Conservation (phyloP, 2,329 filamentous ascomycete species). For the Whalleya microplaca region DNA sequence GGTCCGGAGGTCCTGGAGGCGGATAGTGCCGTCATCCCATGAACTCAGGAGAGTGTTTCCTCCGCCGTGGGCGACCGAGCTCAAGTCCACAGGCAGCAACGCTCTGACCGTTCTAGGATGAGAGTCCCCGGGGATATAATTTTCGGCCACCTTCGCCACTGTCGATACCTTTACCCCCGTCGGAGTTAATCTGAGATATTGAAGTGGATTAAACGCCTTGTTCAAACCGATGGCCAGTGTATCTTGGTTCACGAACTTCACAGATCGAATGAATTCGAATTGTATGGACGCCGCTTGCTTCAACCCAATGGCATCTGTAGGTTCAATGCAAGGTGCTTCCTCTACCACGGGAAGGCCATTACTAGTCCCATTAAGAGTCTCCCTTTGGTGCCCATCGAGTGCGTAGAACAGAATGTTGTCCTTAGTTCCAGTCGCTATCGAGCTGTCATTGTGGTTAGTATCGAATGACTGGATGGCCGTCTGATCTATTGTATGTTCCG, state of each 20-base stretch:
- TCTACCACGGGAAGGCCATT: conserved; percentile 13
- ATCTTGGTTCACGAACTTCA: conserved; percentile 52
- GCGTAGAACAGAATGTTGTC: conserved; percentile 41
- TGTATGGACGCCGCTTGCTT: conserved; percentile 17
- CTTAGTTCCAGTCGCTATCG: conserved; percentile 41
- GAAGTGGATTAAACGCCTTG: conserved; percentile 47
- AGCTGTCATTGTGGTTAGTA: conserved; percentile 28
- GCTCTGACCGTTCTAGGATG: conserved; percentile 46
- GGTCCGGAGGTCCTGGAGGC: conserved; percentile 55
- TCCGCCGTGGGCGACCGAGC: conserved; percentile 37
- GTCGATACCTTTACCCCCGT: conserved; percentile 46
- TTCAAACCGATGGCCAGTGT: conserved; percentile 51
- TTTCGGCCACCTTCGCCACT: conserved; percentile 37
- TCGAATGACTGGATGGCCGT: conserved; percentile 43
- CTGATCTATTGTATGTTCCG: conserved; percentile 20
- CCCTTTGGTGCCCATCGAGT: conserved; percentile 23
- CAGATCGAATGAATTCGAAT: conserved; percentile 37
- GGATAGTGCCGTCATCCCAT: conserved; percentile 57
- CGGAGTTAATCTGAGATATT: conserved; percentile 50
- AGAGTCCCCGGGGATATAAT: conserved; percentile 32
- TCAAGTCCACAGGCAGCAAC: conserved; percentile 48
- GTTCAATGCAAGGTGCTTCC: conserved; percentile 16
- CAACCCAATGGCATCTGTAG: conserved; percentile 27
- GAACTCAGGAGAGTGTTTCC: conserved; percentile 51
- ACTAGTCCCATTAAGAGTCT: conserved; percentile 1